Percentiles rank a stretch among this genome's conserved stretches.
Evolutionary conservation across 352 stramenopile species (phyloP).

Genomic region (Globisporangium canariense): DNA sequence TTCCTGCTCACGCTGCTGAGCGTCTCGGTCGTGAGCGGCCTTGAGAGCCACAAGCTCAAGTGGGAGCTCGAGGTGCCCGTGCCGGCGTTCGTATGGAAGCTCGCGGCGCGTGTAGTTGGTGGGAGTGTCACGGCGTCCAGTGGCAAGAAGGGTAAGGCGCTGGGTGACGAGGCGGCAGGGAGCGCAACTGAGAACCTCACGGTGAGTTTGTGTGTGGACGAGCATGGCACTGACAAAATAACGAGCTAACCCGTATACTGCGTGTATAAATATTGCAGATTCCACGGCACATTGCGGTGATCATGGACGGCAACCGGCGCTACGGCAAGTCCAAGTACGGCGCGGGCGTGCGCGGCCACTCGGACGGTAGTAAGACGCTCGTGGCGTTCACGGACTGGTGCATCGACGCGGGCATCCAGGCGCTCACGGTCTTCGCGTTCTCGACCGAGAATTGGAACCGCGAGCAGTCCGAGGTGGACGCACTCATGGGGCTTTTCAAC

Average conservation of each 20-base stretch:
- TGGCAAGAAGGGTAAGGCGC: slow-evolving; percentile 1
- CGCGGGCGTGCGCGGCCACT: slow-evolving; percentile 84
- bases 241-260: not conserved
- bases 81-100: slow-evolving; percentile 15
- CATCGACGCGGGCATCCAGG: slow-evolving; percentile 85
- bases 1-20: slow-evolving; percentile 72
- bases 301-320: slow-evolving; percentile 96
- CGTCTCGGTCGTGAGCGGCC: slow-evolving; percentile 59
- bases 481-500: slow-evolving; percentile 93
- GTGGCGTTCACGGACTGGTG: slow-evolving; percentile 97
- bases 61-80: slow-evolving; percentile 25
- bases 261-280: slow-evolving; percentile 25
- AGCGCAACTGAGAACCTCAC: slow-evolving; percentile 22
- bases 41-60: slow-evolving; percentile 38
- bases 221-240: not conserved
- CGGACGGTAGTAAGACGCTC: slow-evolving; percentile 93
- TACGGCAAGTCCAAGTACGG: slow-evolving; percentile 89
- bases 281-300: slow-evolving; percentile 91
- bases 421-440: slow-evolving; percentile 95
- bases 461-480: slow-evolving; percentile 82
- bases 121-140: slow-evolving; percentile 4
- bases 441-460: slow-evolving; percentile 96
- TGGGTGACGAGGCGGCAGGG: not conserved
- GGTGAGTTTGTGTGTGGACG: slow-evolving; percentile 13
- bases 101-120: slow-evolving; percentile 12